phyloP scores from a whole-genome alignment of 768 basidiomycete species.

The Coprinellus micaceus region DNA sequence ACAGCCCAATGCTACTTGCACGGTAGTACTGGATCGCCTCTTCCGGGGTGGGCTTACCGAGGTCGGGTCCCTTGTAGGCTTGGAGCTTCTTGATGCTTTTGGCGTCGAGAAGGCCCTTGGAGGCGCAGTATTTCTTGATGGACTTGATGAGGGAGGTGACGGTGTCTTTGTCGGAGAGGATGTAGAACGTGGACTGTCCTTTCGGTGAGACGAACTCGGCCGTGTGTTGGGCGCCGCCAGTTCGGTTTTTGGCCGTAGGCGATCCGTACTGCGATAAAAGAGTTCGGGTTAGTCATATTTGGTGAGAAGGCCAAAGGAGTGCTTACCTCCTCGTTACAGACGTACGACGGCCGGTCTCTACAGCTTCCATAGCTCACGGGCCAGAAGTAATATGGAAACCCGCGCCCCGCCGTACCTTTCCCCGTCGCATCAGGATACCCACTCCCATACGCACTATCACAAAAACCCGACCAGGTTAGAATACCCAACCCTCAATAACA shows the following conservation, averaged over 20 bases:
- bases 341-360: no score
- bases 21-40: conserved; percentile 64
- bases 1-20: conserved; percentile 57
- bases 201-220: neutral
- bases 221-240: neutral
- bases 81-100: conserved; percentile 6
- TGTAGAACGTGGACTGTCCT: neutral
- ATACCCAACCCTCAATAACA: neutral
- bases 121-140: neutral
- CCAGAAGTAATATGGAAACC: conserved; percentile 70
- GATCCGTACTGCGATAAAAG: neutral
- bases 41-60: conserved; percentile 24
- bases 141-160: neutral
- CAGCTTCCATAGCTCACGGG: conserved; percentile 34
- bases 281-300: neutral
- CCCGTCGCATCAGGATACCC: neutral
- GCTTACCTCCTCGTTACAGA: neutral
- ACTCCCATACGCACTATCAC: neutral
- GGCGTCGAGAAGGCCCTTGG: neutral
- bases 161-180: conserved; percentile 1
- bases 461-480: neutral
- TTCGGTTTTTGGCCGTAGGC: neutral
- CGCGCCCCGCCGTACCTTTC: conserved; percentile 39
- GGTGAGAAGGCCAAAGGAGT: neutral
- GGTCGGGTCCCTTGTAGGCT: conserved; percentile 20